Evolutionary conservation across 2,329 filamentous ascomycete species (phyloP).

Genomic region (Aspergillus phoenicis): DNA sequence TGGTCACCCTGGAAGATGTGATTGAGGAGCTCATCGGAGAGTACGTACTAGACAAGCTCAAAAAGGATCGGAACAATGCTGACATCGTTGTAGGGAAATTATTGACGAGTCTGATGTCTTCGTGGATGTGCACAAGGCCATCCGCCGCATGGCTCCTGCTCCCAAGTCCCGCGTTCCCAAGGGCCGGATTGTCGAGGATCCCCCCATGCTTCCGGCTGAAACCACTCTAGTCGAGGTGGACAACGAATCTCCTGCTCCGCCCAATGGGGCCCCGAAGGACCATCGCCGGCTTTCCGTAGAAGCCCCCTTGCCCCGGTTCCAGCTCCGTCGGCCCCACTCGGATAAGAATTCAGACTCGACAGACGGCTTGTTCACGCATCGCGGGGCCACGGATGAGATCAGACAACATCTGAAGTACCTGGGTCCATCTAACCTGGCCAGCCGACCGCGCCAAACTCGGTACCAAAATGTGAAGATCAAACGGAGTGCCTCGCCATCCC

Average conservation of each 20-base stretch:
- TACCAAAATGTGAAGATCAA: constrained; percentile 68
- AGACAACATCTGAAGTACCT: constrained; percentile 64
- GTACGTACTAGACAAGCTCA: constrained; percentile 56
- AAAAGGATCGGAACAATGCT: constrained; percentile 13
- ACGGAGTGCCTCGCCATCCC: constrained; percentile 45
- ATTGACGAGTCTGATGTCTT: constrained; percentile 99
- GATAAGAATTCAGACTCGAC: constrained; percentile 32
- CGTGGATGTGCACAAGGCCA: constrained; percentile 97
- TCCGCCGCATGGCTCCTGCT: constrained; percentile 81
- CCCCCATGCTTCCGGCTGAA: constrained; percentile 38
- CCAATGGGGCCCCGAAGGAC: constrained; percentile 17
- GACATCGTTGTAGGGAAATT: constrained; percentile 71
- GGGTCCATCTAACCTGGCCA: constrained; percentile 65
- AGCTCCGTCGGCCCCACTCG: constrained; percentile 40
- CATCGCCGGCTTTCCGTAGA: constrained; percentile 39
- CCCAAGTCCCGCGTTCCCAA: constrained; percentile 73
- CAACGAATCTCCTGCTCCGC: constrained; percentile 40
- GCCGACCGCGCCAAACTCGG: constrained; percentile 61
- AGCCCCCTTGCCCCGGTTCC: constrained; percentile 43
- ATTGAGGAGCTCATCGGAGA: constrained; percentile 99
- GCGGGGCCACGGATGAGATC: constrained; percentile 57
- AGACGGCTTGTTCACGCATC: constrained; percentile 45
- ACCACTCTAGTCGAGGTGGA: constrained; percentile 50
- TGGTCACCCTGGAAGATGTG: constrained; percentile 95
- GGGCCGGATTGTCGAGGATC: constrained; percentile 55